phyloP scores from a whole-genome alignment of 225 moss, liverwort and hornwort species.

The Antitrichia curtipendula region DNA sequence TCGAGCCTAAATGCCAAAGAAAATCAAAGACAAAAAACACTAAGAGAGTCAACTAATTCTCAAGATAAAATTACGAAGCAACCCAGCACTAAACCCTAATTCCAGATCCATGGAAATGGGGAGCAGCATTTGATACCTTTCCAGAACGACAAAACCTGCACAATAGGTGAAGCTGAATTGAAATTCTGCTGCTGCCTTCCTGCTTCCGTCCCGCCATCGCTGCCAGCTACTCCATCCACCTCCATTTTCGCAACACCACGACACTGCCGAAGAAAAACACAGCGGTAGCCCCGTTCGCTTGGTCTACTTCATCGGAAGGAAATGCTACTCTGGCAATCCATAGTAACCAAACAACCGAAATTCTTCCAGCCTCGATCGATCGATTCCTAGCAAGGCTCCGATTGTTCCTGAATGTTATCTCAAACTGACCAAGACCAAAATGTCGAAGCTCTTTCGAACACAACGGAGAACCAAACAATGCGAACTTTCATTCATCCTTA shows the following conservation, averaged over 20 bases:
- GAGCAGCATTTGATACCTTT: constrained; percentile 26
- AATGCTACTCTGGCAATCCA: neutral
- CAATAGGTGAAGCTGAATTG: constrained; percentile 55
- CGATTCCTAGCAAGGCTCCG: neutral
- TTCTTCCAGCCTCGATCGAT: neutral
- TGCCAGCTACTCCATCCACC: neutral
- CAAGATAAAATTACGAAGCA: neutral
- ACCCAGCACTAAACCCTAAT: neutral
- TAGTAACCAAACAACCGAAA: no score
- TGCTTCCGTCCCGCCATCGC: constrained; percentile 16
- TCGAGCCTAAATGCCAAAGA: neutral
- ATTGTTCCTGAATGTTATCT: neutral
- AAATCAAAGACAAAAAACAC: neutral
- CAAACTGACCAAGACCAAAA: neutral
- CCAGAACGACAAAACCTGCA: constrained; percentile 66
- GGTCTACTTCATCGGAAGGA: neutral
- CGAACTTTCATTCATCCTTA: neutral
- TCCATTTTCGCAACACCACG: neutral
- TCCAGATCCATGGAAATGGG: neutral
- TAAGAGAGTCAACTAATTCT: neutral
- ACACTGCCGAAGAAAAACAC: neutral
- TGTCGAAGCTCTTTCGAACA: neutral
- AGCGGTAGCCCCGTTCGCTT: neutral
- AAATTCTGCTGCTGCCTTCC: constrained; percentile 24
- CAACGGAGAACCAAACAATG: neutral